These are phyloP conservation scores for Cytospora mali DNA, from an alignment of 2,329 filamentous ascomycete species.

Conservation along the genomic window DNA sequence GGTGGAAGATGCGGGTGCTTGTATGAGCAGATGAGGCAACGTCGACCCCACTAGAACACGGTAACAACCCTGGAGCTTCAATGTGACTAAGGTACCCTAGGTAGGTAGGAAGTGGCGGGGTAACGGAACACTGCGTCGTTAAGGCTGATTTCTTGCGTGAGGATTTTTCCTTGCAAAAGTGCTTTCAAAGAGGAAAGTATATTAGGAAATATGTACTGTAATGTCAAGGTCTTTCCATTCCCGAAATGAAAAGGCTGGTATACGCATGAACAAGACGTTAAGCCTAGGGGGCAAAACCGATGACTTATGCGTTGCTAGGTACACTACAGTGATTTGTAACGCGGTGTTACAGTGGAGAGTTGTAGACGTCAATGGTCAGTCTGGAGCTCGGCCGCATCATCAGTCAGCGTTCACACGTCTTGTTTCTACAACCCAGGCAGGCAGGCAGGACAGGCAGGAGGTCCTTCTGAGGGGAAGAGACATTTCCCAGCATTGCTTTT, in stretches of 20 bases:
- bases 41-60: slow-evolving; percentile 23
- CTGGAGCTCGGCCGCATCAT: background rate
- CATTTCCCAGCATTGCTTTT: background rate
- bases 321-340: slow-evolving; percentile 17
- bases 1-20: background rate
- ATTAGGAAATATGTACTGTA: background rate
- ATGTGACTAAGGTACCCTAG: background rate
- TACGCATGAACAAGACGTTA: background rate
- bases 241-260: background rate
- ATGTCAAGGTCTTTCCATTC: background rate
- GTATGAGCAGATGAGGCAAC: slow-evolving; percentile 1
- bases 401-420: background rate
- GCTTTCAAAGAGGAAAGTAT: no score
- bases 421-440: background rate
- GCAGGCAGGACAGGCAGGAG: background rate
- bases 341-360: background rate
- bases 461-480: background rate
- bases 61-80: slow-evolving; percentile 2
- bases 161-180: background rate
- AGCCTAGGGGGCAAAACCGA: background rate
- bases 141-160: background rate
- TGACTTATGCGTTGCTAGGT: slow-evolving; percentile 6
- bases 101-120: slow-evolving; percentile 17
- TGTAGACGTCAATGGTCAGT: background rate
- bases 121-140: background rate